Evolutionary conservation across 768 basidiomycete genomes (phyloP), one percentile per base, ranked within the genome.

Genomic region (Xerocomus potaroensis): DNA sequence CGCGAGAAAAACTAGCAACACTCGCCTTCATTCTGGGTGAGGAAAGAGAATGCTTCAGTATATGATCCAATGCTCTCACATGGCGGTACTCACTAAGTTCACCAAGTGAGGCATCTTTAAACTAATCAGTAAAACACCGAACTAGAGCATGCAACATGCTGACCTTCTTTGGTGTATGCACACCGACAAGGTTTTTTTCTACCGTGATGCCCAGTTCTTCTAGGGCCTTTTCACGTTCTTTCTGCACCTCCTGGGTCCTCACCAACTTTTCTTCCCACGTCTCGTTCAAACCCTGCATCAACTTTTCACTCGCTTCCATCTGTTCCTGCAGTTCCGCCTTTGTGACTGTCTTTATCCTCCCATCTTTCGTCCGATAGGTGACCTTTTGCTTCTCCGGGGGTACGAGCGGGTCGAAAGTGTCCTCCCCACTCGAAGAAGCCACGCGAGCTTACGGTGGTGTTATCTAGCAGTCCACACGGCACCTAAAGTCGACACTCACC

Each of bases 261-360:
- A 72, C 70, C 75, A 97, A 72, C 73, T 95, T 94, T 69, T 97
- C 75, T 69, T 99, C 93, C 94, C 93, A 97, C 6, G 91, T 96
- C 71, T 95, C 87, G 60, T 94, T 94, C 61, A 94, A 68, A 59
- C 84, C 77, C 67, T 93, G 79, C 91, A 97, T 93, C 45, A 96
- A 70, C 70, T 93, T 95, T 72, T 99, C 95, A 66, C 91, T 87
- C 30, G 87, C 72, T 71, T 94, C 90, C 73, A 98, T 83, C 69
- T 97, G 95, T 54, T 99, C 96, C 66, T 98, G 93, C 48, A 99
- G 72, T 65, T 93, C 96, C 8, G 95, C 91, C 70, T 99, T 98
- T 23, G 92, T 91, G 53, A 99, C 92, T 10, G 90, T 95, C 76
- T 90, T 90, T 60, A 97, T 77, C 59, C 84, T 86, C 24, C 96